Evolutionary conservation across 2,329 filamentous ascomycete species (phyloP), one percentile per base, ranked within the genome.

Genomic region (Alternaria infectoria): DNA sequence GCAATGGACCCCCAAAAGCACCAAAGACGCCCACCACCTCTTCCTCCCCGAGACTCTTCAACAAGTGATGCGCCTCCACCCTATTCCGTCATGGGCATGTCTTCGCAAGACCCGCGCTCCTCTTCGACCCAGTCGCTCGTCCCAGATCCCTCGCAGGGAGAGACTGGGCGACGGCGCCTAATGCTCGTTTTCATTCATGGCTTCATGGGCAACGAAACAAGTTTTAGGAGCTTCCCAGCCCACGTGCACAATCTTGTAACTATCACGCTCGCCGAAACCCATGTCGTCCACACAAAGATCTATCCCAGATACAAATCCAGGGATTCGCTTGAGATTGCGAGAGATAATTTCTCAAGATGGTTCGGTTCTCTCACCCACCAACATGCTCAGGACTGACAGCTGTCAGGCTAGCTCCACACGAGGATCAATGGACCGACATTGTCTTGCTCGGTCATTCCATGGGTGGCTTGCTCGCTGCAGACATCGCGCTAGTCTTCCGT

Each of bases 371-470:
- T 32, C 32, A 26, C 28, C 17, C 12, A 40, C n/a, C 30, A 40
- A 6, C 26, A 40, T 19, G 15, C 21, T 23, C 21, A 21, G 11
- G n/a, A 44, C 62, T 71, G 36, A 70, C 40, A 23, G 30, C 5
- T 50, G n/a, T 45, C 62, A 88, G 86, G 93, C 83, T 97, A 28
- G 83, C 86, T 61, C 93, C 93, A 7, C 92, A 96, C 71, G 91
- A 95, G 77, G 87, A 87, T 26, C 81, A 85, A 5, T 86, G 84
- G 19, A 93, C 93, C 1, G 94, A 97, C 81, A 85, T 96, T 3
- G 85, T 97, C 19, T 84, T 97, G 4, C 83, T 97, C 3, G 93
- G 94, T 1, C 94, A 97, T 78, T 96, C 92, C 45, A 95, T 97
- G 89, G 94, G 94, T 15, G 94, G 94, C 2, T 84, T 97, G 23